A percentile compares a stretch with the other conserved stretches of the same genome.
Evolutionary conservation across 495 filamentous ascomycete genomes (phyloP).

Genomic region (Ramalina peruviana): DNA sequence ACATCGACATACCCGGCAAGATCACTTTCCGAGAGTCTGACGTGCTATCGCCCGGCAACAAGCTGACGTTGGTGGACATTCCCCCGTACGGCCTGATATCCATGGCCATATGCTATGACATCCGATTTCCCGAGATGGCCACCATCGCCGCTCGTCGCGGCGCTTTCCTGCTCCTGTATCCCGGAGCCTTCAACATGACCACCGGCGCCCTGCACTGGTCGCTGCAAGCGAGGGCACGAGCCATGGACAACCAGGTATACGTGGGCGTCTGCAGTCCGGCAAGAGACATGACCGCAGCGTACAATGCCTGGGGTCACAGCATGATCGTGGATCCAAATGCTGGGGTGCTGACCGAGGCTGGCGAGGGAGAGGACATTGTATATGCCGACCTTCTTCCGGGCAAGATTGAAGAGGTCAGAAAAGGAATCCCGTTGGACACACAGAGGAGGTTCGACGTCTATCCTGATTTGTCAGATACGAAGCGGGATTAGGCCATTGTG

Average conservation of each 20-base stretch:
- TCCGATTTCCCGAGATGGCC: constrained; percentile 89
- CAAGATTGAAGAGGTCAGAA: constrained; percentile 62
- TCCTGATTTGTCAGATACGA: constrained; percentile 43
- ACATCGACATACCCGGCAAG: constrained; percentile 93
- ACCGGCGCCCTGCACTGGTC: constrained; percentile 90
- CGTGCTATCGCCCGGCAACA: constrained; percentile 69
- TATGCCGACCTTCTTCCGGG: constrained; percentile 58
- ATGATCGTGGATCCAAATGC: constrained; percentile 86
- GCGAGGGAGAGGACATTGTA: constrained; percentile 61
- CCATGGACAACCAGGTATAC: constrained; percentile 90
- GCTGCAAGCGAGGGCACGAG: constrained; percentile 66
- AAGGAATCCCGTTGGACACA: constrained; percentile 66
- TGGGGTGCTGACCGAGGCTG: constrained; percentile 56
- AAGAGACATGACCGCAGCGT: constrained; percentile 59
- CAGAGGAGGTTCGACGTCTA: constrained; percentile 96
- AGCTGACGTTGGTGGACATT: constrained; percentile 66
- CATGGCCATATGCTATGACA: constrained; percentile 91
- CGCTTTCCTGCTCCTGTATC: constrained; percentile 76
- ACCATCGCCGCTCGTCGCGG: constrained; percentile 77
- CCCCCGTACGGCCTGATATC: constrained; percentile 76
- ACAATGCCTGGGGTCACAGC: constrained; percentile 87
- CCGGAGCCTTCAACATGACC: constrained; percentile 88
- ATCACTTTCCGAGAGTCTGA: constrained; percentile 86
- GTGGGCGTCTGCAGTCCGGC: constrained; percentile 88
- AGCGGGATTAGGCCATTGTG: no score